Base-by-base conservation (phyloP, 108 stramenopile genomes). In the Cylindrotheca fusiformis region DNA sequence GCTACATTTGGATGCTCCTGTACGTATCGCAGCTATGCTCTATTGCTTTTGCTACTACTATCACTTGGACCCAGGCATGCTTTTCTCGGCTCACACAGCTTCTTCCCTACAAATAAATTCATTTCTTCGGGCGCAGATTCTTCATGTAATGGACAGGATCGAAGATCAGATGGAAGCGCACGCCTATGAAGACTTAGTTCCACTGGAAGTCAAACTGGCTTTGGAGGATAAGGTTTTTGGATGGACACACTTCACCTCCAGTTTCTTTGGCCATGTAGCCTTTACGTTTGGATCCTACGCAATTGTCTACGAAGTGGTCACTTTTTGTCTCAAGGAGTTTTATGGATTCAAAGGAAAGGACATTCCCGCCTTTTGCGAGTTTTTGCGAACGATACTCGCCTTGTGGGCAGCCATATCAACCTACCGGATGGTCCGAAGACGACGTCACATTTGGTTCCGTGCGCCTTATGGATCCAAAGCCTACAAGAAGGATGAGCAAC, bases 141-240 rank as follows among this genome's bases (percentile, higher is more conserved):
- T 87, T 59, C 54, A 79, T 50, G 82, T 69, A 4, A 71, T 88
- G 69, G 87, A 88, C 68, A 55, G 60, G 20, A 28, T 88, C 32
- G 87, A 88, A 68, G 87, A 88, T 71, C 79, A 85, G 58, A 72
- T 84, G 44, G 87, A 88, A 32, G 71, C 63, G 30, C 57, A 77
- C 41, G 74, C 84, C 10, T 71, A 84, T 51, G 81, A 84, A 25
- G 87, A 88, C 33, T 51, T 88, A n/a, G 76, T 88, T 24, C 90
- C 90, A 8, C 47, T 87, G 8, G 82, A 86, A 19, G 55, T 91
- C 32, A 71, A 82, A 30, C 67, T 87, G 48, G 86, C 83, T 12
- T 48, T 91, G 48, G 90, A 91, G 60, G 82, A 87, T 51, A 78
- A 71, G 53, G 66, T 91, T 4, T 87, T 91, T 65, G 90, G 86